Conservation (phyloP, 2,329 filamentous ascomycete species). For the Aspergillus aculeatus region DNA sequence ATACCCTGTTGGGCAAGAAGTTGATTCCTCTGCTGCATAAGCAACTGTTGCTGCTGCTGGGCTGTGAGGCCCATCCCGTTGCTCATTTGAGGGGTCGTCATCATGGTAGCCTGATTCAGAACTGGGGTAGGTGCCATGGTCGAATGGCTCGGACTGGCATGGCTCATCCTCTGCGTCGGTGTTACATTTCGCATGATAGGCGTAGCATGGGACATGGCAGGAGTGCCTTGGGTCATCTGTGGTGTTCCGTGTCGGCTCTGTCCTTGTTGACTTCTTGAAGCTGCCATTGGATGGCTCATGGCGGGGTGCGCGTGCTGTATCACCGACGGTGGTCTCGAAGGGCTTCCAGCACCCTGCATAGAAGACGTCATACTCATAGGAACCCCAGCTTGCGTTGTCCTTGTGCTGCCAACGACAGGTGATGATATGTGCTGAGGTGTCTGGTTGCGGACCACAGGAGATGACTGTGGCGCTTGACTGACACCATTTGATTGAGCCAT, state of each 20-base stretch:
- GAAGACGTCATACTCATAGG: conserved; percentile 48
- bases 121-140: conserved; percentile 46
- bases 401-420: conserved; percentile 42
- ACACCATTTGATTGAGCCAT: conserved; percentile 46
- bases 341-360: conserved; percentile 48
- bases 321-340: conserved; percentile 45
- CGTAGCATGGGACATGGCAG: conserved; percentile 48
- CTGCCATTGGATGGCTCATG: conserved; percentile 47
- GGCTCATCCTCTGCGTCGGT: conserved; percentile 47
- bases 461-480: conserved; percentile 46
- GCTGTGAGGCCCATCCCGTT: conserved; percentile 37
- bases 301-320: conserved; percentile 49
- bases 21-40: conserved; percentile 41
- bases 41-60: conserved; percentile 41
- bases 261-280: conserved; percentile 47
- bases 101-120: conserved; percentile 43
- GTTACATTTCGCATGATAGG: conserved; percentile 50
- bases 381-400: conserved; percentile 40
- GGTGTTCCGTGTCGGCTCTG: conserved; percentile 50
- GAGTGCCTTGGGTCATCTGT: conserved; percentile 48
- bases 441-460: conserved; percentile 48
- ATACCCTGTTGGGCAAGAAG: conserved; percentile 39
- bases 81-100: conserved; percentile 40
- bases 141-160: conserved; percentile 46
- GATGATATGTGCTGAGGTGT: conserved; percentile 49